Evolutionary conservation across 2,329 filamentous ascomycete species (phyloP).

Genomic region (Cercospora zeae-maydis): DNA sequence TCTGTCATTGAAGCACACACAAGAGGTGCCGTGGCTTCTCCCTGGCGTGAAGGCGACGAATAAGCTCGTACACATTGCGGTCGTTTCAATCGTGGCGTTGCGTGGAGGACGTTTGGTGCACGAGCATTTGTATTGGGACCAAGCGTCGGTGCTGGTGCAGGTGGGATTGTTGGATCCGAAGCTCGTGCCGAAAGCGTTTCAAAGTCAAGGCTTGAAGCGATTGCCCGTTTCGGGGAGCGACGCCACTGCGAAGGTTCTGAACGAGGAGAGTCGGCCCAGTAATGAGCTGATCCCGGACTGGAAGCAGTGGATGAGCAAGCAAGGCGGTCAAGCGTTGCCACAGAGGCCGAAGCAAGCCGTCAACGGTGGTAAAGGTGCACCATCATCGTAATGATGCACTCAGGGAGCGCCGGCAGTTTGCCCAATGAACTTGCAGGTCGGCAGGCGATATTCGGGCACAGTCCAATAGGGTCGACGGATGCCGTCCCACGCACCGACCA

Average conservation of each 20-base stretch:
- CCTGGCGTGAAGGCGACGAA: constrained; percentile 55
- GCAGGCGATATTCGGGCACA: constrained; percentile 71
- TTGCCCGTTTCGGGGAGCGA: constrained; percentile 43
- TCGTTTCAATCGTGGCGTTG: constrained; percentile 55
- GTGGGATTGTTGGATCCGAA: constrained; percentile 55
- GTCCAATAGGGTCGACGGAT: constrained; percentile 56
- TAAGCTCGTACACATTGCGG: constrained; percentile 53
- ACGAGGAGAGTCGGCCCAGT: constrained; percentile 41
- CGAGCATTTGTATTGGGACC: constrained; percentile 60
- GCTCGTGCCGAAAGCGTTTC: constrained; percentile 45
- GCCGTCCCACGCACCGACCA: constrained; percentile 39
- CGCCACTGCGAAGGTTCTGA: constrained; percentile 42
- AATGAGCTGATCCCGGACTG: constrained; percentile 41
- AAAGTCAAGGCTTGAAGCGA: constrained; percentile 41
- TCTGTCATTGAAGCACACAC: constrained; percentile 54
- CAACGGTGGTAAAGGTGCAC: constrained; percentile 14
- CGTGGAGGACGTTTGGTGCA: constrained; percentile 52
- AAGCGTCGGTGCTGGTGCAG: constrained; percentile 56
- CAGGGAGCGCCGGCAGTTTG: constrained; percentile 38
- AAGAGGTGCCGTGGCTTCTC: constrained; percentile 56
- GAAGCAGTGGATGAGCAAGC: constrained; percentile 18
- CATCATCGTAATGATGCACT: background rate
- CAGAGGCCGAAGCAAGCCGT: constrained; percentile 26
- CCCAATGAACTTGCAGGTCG: constrained; percentile 69
- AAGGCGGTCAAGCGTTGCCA: constrained; percentile 17